Conservation (phyloP, 2,329 filamentous ascomycete genomes). For the Alternaria tenuissima region DNA sequence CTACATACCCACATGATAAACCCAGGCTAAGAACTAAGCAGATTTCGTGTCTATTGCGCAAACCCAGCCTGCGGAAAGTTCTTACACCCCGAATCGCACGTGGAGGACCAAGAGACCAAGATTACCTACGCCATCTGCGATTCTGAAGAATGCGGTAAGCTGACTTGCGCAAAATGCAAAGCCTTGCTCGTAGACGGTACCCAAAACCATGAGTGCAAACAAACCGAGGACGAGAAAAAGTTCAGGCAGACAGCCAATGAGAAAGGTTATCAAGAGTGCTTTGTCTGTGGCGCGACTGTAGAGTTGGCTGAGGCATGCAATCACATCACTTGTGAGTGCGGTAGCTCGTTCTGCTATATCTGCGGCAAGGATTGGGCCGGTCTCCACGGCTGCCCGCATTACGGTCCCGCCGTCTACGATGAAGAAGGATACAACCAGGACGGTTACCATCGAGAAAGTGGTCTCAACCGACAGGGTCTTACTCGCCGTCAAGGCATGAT, state of each 20-base stretch:
- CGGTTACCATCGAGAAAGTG: slow-evolving; percentile 40
- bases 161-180: slow-evolving; percentile 40
- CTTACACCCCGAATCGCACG: slow-evolving; percentile 29
- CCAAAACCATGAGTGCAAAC: slow-evolving; percentile 30
- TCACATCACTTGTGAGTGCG: slow-evolving; percentile 45
- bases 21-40: slow-evolving; percentile 8
- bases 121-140: slow-evolving; percentile 36
- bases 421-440: slow-evolving; percentile 44
- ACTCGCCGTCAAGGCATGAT: slow-evolving; percentile 27
- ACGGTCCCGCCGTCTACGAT: slow-evolving; percentile 41
- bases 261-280: slow-evolving; percentile 42
- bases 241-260: slow-evolving; percentile 36
- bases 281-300: slow-evolving; percentile 32
- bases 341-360: slow-evolving; percentile 44
- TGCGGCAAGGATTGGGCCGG: slow-evolving; percentile 43
- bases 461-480: slow-evolving; percentile 34
- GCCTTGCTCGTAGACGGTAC: slow-evolving; percentile 15
- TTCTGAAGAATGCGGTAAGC: slow-evolving; percentile 24
- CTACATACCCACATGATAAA: not conserved
- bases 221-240: slow-evolving; percentile 30
- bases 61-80: slow-evolving; percentile 33
- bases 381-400: slow-evolving; percentile 41
- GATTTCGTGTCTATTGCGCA: slow-evolving; percentile 41
- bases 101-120: slow-evolving; percentile 17
- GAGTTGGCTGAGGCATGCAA: slow-evolving; percentile 47